These are phyloP conservation scores for Carex myosuroides DNA, from an alignment of 176 grass and related monocot genomes.

Conservation along the genomic window DNA sequence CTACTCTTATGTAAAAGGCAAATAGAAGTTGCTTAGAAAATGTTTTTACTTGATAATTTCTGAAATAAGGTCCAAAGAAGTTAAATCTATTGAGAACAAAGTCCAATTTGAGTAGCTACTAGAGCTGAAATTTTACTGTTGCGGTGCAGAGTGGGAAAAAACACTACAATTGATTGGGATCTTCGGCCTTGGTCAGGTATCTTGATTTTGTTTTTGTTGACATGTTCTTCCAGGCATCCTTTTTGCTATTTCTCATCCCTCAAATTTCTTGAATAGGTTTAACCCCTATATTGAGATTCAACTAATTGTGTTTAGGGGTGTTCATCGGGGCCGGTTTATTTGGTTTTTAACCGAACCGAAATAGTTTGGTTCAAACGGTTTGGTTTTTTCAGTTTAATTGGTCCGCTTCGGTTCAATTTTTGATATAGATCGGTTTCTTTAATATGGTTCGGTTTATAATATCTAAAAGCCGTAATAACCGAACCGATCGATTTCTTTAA, in stretches of 20 bases:
- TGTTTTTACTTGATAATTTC: neutral
- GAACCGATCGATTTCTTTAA: too few species aligned
- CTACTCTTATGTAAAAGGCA: neutral
- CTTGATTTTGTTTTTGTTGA: slow-evolving; percentile 4
- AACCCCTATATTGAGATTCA: neutral
- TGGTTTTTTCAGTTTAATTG: too few species aligned
- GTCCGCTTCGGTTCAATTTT: too few species aligned
- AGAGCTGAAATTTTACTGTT: slow-evolving; percentile 5
- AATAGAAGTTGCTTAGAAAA: neutral
- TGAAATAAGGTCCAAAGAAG: neutral
- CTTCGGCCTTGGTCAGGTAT: slow-evolving; percentile 74
- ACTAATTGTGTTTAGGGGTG: neutral
- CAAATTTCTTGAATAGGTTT: neutral
- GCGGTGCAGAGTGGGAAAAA: slow-evolving; percentile 72
- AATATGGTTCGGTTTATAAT: too few species aligned
- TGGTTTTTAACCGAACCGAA: too few species aligned
- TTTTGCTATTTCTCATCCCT: neutral
- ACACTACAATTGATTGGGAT: slow-evolving; percentile 73
- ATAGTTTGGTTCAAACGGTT: too few species aligned
- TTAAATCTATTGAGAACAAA: neutral
- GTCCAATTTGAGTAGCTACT: neutral
- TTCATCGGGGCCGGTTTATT: too few species aligned
- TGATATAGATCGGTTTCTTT: too few species aligned
- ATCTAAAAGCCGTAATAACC: too few species aligned
- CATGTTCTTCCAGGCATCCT: neutral